Conservation (phyloP, 257 asterid genomes). For the Petunia axillaris region DNA sequence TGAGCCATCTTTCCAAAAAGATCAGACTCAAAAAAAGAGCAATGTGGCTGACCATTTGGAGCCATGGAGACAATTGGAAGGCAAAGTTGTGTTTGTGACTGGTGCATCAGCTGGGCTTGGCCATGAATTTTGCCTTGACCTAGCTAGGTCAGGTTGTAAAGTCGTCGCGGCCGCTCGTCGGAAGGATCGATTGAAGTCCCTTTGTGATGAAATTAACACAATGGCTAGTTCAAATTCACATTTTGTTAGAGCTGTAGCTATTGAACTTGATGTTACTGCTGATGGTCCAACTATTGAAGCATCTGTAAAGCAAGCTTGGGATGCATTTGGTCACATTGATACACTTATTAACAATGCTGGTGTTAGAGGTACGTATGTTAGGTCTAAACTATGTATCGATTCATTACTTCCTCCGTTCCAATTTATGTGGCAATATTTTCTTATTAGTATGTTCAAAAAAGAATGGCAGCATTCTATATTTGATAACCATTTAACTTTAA, state of each 20-base stretch:
- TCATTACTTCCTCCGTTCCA: no score
- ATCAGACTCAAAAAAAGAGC: neutral
- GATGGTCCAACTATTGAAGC: constrained; percentile 46
- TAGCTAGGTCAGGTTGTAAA: constrained; percentile 72
- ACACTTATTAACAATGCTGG: constrained; percentile 71
- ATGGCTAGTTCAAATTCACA: constrained; percentile 10
- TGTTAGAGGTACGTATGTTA: constrained; percentile 47
- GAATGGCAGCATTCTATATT: no score
- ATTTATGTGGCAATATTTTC: no score
- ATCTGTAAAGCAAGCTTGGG: constrained; percentile 58
- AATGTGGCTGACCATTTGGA: constrained; percentile 40
- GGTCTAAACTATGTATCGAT: no score
- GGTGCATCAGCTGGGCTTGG: constrained; percentile 91
- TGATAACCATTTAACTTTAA: no score
- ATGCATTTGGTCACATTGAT: constrained; percentile 65
- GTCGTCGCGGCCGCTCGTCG: constrained; percentile 72
- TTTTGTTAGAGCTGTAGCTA: constrained; percentile 45
- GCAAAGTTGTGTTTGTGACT: constrained; percentile 71
- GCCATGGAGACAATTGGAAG: constrained; percentile 63
- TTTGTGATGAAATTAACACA: constrained; percentile 60
- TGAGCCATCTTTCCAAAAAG: neutral
- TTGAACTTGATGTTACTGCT: constrained; percentile 61
- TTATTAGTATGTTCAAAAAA: no score
- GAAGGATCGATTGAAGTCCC: constrained; percentile 45
- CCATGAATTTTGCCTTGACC: constrained; percentile 61